These are phyloP conservation scores for Datura wrightii DNA, from an alignment of 257 asterid species.

Conservation along the genomic window DNA sequence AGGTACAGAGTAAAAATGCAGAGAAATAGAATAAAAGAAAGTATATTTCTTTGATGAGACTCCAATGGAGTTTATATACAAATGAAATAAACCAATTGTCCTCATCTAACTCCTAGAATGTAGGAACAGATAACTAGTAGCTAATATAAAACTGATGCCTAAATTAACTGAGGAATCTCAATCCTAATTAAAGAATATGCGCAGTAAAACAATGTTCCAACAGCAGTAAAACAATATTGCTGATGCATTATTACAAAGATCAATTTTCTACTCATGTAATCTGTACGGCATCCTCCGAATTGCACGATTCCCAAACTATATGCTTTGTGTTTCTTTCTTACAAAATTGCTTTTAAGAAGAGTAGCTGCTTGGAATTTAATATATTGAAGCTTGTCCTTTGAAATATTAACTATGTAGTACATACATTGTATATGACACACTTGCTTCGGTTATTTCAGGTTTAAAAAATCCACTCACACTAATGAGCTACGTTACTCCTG, in stretches of 20 bases:
- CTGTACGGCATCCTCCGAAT: background rate
- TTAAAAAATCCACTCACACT: conserved; percentile 92
- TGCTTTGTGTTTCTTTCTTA: background rate
- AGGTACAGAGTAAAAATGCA: no score
- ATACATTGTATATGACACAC: conserved; percentile 30
- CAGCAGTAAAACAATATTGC: no score
- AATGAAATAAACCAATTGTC: no score
- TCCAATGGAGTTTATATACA: no score
- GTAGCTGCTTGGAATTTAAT: background rate
- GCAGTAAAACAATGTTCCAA: no score
- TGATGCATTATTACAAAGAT: background rate
- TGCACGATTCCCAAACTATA: background rate
- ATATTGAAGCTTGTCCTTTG: background rate
- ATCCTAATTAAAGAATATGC: no score
- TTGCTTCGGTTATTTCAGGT: conserved; percentile 57
- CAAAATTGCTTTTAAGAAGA: background rate
- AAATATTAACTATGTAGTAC: conserved; percentile 5
- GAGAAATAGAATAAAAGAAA: no score
- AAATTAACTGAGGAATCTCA: no score
- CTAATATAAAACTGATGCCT: no score
- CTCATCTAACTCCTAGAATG: no score
- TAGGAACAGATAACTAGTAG: no score
- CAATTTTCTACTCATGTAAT: background rate
- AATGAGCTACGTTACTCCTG: conserved; percentile 96
- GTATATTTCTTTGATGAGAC: no score